These are phyloP conservation scores for Adansonia madagascariensis DNA, from an alignment of 441 rosid genomes.

Conservation along the genomic window DNA sequence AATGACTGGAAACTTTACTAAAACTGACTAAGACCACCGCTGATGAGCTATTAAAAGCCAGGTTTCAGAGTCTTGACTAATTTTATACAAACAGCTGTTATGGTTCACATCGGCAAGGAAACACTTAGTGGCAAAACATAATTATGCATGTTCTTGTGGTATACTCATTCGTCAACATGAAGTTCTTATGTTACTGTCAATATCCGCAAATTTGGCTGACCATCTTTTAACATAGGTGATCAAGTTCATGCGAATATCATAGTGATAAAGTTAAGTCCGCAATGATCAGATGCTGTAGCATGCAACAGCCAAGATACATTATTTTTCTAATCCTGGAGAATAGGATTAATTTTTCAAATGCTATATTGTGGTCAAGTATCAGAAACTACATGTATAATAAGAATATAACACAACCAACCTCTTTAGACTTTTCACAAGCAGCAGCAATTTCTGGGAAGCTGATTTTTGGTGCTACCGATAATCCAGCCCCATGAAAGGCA, in stretches of 20 bases:
- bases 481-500: slow-evolving; percentile 69
- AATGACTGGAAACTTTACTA: background rate
- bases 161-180: background rate
- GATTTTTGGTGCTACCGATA: slow-evolving; percentile 72
- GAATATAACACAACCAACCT: slow-evolving; percentile 53
- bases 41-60: background rate
- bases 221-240: background rate
- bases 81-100: background rate
- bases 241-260: background rate
- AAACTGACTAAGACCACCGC: background rate
- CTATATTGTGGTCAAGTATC: slow-evolving; percentile 1
- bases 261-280: background rate
- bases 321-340: slow-evolving; percentile 2
- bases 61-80: slow-evolving; percentile 7
- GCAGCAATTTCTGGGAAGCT: slow-evolving; percentile 56
- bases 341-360: background rate
- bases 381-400: slow-evolving; percentile 5
- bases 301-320: background rate
- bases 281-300: background rate
- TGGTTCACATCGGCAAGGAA: background rate
- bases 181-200: background rate
- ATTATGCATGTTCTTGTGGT: background rate
- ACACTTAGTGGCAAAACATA: slow-evolving; percentile 1
- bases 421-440: slow-evolving; percentile 57
- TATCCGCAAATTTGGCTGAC: background rate